Evolutionary conservation across 2,329 filamentous ascomycete genomes (phyloP), one percentile per base, ranked within the genome.

Genomic region (Alternaria burnsii): DNA sequence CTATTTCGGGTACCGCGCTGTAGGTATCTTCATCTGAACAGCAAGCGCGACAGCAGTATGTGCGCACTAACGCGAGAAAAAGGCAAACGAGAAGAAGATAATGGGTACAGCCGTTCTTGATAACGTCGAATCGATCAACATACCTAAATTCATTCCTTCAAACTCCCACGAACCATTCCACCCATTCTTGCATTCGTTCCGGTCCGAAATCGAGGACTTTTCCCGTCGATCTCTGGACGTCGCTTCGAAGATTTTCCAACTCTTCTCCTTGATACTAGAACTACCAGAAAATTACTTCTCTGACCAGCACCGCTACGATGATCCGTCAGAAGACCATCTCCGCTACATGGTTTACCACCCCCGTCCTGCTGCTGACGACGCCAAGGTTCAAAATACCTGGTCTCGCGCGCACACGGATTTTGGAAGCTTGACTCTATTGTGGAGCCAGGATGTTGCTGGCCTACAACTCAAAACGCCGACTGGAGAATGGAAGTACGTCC

Each of bases 351-450:
- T 30, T 66, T 84, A 60, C 78, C 79, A 73, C 70, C 80, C 78
- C 3, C 71, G 79, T 5, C n/a, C 79, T 73, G 5, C 67, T 73
- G 69, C 68, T 69, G 76, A 71, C 61, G 74, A 79, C 46, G 70
- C 72, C 32, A 77, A 76, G 53, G 69, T 73, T 65, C 69, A 79
- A 63, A 75, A 80, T 63, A 69, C 82, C 44, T 78, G 81, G 58
- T 82, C 83, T 71, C 77, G 82, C 34, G 81, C 81, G 3, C 83
- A 85, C 71, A 83, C 82, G 0, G 82, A 85, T 55, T 84, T 82
- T 51, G 82, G 82, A 7, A 75, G 79, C 7, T 77, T 82, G 0
- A 85, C 82, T 0, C 66, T 83, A 12, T 74, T 84, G 0, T 84
- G 83, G 73, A 80, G 77, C 2, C 81, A 84, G 18, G 80, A 82